A percentile compares a stretch with the other conserved stretches of the same genome.
phyloP scores from a whole-genome alignment of 768 basidiomycete genomes.

The Lactifluus subvellereus region DNA sequence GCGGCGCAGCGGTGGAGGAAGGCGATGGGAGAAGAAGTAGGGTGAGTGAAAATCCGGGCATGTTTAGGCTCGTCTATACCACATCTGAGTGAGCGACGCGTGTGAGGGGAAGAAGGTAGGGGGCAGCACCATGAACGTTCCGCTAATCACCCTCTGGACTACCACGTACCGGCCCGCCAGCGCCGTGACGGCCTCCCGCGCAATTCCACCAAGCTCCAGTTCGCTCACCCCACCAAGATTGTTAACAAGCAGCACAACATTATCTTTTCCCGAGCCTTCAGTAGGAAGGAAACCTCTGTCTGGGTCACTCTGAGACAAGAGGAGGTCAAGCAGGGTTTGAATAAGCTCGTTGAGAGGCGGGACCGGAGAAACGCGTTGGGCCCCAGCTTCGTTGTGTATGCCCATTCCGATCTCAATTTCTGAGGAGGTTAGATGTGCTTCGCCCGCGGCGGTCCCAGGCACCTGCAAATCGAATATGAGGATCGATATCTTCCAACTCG shows the following conservation, averaged over 20 bases:
- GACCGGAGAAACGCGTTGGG: slow-evolving; percentile 58
- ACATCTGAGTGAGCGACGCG: not conserved
- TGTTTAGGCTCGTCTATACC: slow-evolving; percentile 76
- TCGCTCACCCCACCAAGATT: slow-evolving; percentile 84
- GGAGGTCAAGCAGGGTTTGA: slow-evolving; percentile 58
- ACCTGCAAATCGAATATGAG: slow-evolving; percentile 40
- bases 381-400: slow-evolving; percentile 86
- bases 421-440: slow-evolving; percentile 48
- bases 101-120: not conserved
- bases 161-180: slow-evolving; percentile 52
- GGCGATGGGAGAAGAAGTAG: slow-evolving; percentile 64
- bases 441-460: slow-evolving; percentile 61
- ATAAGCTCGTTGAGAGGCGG: slow-evolving; percentile 69
- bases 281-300: slow-evolving; percentile 78
- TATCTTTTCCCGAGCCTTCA: slow-evolving; percentile 52
- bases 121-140: slow-evolving; percentile 75
- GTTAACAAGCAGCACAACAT: slow-evolving; percentile 77
- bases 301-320: slow-evolving; percentile 65
- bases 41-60: slow-evolving; percentile 88
- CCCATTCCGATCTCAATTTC: slow-evolving; percentile 90
- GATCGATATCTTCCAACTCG: not conserved
- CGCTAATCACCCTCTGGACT: slow-evolving; percentile 60
- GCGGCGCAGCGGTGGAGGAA: slow-evolving; percentile 36
- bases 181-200: slow-evolving; percentile 50
- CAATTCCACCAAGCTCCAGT: slow-evolving; percentile 70